Percentiles rank a stretch among this genome's conserved stretches.
Evolutionary conservation across 257 asterid species (phyloP).

Genomic region (Nicotiana undulata): DNA sequence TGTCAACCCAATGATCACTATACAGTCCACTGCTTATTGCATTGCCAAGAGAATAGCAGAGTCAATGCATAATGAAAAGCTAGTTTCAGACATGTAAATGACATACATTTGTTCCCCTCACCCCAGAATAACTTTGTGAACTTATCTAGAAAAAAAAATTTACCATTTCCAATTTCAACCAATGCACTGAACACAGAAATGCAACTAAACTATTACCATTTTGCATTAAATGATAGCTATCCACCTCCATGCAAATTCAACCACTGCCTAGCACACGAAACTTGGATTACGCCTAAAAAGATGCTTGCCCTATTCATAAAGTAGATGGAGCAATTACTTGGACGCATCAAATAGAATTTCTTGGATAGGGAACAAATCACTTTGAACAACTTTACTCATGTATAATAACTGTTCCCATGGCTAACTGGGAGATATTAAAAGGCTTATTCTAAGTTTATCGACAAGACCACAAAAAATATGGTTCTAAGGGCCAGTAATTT

Average conservation of each 20-base stretch:
- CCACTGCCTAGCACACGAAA: not conserved
- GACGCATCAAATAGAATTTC: not conserved
- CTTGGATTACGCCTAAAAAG: not conserved
- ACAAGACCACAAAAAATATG: not conserved
- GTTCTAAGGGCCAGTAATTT: not conserved
- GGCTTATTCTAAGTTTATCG: not conserved
- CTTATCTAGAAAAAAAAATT: not conserved
- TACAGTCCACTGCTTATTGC: constrained; percentile 78
- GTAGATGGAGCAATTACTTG: not conserved
- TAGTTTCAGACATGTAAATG: not conserved
- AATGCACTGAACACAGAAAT: not conserved
- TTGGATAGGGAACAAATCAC: not conserved
- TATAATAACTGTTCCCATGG: not conserved
- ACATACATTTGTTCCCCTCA: not conserved
- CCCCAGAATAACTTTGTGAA: not conserved
- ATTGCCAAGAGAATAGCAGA: constrained; percentile 51
- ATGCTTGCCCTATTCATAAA: not conserved
- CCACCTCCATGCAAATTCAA: not conserved
- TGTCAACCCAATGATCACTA: constrained; percentile 83
- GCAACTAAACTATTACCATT: not conserved
- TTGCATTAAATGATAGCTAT: not conserved
- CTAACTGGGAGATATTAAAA: not conserved
- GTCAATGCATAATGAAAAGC: constrained; percentile 17
- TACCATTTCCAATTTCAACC: not conserved
- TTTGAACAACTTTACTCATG: not conserved